Evolutionary conservation across 345 rosid genomes (phyloP).

Genomic region (Carallia brachiata): DNA sequence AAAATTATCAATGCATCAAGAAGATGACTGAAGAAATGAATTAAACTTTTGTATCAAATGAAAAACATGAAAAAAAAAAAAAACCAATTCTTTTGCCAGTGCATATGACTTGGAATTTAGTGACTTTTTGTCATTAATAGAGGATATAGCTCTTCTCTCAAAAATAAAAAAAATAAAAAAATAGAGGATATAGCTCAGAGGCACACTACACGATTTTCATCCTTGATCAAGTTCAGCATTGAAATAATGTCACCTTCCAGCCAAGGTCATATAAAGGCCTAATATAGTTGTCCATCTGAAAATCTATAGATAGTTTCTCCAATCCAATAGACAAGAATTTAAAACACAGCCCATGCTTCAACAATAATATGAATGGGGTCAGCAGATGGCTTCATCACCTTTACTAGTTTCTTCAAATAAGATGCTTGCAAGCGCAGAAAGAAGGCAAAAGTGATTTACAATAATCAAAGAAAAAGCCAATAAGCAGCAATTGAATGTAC

Average conservation of each 20-base stretch:
- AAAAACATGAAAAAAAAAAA: neutral
- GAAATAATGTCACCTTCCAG: neutral
- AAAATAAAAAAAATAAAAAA: too few relatives aligned
- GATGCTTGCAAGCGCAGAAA: neutral
- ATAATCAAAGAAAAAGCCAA: neutral
- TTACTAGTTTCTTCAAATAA: too few relatives aligned
- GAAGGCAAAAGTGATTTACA: neutral
- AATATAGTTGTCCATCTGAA: neutral
- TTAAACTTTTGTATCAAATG: neutral
- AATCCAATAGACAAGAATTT: neutral
- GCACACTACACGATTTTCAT: neutral
- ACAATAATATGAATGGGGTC: too few relatives aligned
- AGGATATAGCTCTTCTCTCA: too few relatives aligned
- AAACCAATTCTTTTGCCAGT: too few relatives aligned
- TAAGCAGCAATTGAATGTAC: neutral
- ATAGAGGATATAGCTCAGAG: too few relatives aligned
- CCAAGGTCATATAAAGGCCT: neutral
- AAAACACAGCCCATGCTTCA: neutral
- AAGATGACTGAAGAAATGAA: neutral
- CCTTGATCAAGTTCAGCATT: neutral
- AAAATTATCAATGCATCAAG: neutral
- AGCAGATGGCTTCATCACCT: too few relatives aligned
- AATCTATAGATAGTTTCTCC: neutral
- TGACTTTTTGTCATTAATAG: too few relatives aligned
- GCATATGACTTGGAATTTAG: neutral